A percentile compares a stretch with the other conserved stretches of the same genome.
These are phyloP conservation scores for Colletotrichum sp. DNA, from an alignment of 2,329 filamentous ascomycete species.

Conservation along the genomic window DNA sequence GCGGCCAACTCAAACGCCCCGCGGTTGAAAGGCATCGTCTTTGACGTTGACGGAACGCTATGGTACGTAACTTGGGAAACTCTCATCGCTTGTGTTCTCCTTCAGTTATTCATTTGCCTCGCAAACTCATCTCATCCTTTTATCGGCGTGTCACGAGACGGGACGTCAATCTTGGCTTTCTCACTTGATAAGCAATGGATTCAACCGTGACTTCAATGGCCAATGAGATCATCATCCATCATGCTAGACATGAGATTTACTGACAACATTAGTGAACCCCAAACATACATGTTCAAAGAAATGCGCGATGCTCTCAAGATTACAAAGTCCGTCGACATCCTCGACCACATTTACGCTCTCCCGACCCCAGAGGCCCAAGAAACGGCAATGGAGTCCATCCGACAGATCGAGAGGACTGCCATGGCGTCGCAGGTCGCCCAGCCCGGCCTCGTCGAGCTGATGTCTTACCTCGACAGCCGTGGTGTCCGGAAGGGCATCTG, in stretches of 20 bases:
- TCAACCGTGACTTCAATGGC: not conserved
- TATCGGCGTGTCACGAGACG: not conserved
- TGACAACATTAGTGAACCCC: conserved; percentile 68
- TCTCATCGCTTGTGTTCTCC: not conserved
- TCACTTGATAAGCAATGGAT: not conserved
- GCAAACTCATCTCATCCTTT: not conserved
- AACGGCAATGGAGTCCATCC: conserved; percentile 74
- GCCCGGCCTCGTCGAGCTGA: conserved; percentile 77
- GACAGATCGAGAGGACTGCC: conserved; percentile 77
- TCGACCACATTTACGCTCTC: conserved; percentile 83
- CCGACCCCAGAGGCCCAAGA: conserved; percentile 62
- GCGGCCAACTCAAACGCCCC: conserved; percentile 40
- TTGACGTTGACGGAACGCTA: conserved; percentile 94
- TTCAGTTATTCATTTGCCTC: not conserved
- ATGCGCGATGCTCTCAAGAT: conserved; percentile 83
- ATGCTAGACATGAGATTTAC: not conserved
- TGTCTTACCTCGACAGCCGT: conserved; percentile 78
- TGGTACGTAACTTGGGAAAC: conserved; percentile 65
- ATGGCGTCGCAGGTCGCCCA: conserved; percentile 85
- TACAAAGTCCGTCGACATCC: conserved; percentile 76
- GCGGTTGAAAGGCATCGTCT: conserved; percentile 68
- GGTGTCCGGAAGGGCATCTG: conserved; percentile 82
- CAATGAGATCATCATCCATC: not conserved
- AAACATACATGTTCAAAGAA: conserved; percentile 93
- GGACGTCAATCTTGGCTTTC: not conserved